Conservation (phyloP, 345 rosid species). For the thale cress (Arabidopsis thaliana) region TAIR10.1 NC_003074.8:9759001-9759500, state of each 20-base stretch:
- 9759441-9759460: background rate
- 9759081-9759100: conserved; percentile 48
- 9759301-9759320: conserved; percentile 79
- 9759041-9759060: conserved; percentile 60
- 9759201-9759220: conserved; percentile 56
- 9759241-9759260: conserved; percentile 53
- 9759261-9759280: conserved; percentile 71
- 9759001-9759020: conserved; percentile 60
- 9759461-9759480: background rate
- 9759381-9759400: conserved; percentile 83
- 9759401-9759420: conserved; percentile 78
- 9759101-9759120: conserved; percentile 67
- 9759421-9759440: no score
- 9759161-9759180: conserved; percentile 76
- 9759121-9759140: conserved; percentile 47
- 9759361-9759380: conserved; percentile 75
- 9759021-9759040: conserved; percentile 56
- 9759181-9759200: conserved; percentile 61
- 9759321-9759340: conserved; percentile 92
- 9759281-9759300: conserved; percentile 79
- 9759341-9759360: conserved; percentile 64
- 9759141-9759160: conserved; percentile 64
- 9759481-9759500: background rate
- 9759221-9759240: conserved; percentile 52
- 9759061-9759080: conserved; percentile 40